Conservation (phyloP, 805 yeast species). For the Candida mattraensis region DNA sequence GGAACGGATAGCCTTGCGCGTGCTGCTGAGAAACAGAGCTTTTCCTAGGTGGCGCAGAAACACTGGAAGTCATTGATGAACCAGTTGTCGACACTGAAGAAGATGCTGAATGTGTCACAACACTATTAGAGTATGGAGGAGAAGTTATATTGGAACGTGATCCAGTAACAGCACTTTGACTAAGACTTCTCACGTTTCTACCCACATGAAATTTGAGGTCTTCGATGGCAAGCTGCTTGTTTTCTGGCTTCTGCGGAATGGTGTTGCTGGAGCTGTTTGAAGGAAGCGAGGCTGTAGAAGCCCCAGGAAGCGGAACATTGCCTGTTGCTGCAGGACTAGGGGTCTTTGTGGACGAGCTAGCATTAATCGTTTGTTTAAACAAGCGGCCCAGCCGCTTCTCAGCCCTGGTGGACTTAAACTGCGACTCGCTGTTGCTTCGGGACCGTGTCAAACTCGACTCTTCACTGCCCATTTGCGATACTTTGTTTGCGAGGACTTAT, state of each 20-base stretch:
- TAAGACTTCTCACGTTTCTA: slow-evolving; percentile 17
- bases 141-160: slow-evolving; percentile 8
- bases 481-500: too few relatives aligned
- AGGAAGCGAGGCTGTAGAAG: slow-evolving; percentile 1
- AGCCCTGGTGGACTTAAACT: slow-evolving; percentile 31
- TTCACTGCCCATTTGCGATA: slow-evolving; percentile 12
- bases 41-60: slow-evolving; percentile 17
- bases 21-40: slow-evolving; percentile 16
- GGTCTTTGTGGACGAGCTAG: slow-evolving; percentile 3
- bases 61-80: slow-evolving; percentile 4
- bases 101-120: slow-evolving; percentile 9
- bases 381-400: slow-evolving; percentile 37
- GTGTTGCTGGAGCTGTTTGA: slow-evolving; percentile 3
- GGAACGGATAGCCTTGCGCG: slow-evolving; percentile 6
- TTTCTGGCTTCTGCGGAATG: slow-evolving; percentile 10
- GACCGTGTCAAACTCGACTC: slow-evolving; percentile 21
- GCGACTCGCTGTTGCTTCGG: slow-evolving; percentile 32
- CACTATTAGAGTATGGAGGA: too few relatives aligned
- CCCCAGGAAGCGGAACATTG: neutral
- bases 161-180: slow-evolving; percentile 12
- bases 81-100: slow-evolving; percentile 8
- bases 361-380: slow-evolving; percentile 26
- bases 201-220: slow-evolving; percentile 23
- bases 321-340: slow-evolving; percentile 2
- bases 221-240: slow-evolving; percentile 21